Conservation (phyloP, 1,139 yeast genomes). For the Yamadazyma jaroonii region DNA sequence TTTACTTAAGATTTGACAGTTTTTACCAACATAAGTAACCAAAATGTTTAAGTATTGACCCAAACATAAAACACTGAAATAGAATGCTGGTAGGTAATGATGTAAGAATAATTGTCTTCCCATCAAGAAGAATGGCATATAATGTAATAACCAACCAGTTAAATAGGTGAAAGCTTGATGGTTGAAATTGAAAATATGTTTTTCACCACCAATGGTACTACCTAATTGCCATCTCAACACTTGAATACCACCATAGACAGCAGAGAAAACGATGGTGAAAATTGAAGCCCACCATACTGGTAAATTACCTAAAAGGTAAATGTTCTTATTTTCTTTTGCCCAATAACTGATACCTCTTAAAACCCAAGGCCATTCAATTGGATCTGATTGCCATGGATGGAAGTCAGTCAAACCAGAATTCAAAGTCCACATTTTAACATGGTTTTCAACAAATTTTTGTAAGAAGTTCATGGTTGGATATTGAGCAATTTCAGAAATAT, state of each 20-base stretch:
- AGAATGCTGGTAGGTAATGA: conserved; percentile 88
- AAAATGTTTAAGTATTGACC: conserved; percentile 79
- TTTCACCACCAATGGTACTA: conserved; percentile 41
- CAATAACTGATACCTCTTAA: conserved; percentile 94
- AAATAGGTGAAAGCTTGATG: conserved; percentile 64
- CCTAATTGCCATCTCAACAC: conserved; percentile 80
- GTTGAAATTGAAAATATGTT: conserved; percentile 68
- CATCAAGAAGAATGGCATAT: conserved; percentile 87
- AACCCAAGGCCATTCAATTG: conserved; percentile 86
- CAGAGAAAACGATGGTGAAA: conserved; percentile 52
- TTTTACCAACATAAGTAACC: conserved; percentile 40
- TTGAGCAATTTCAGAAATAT: conserved; percentile 36
- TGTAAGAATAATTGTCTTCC: conserved; percentile 91
- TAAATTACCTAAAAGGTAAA: conserved; percentile 89
- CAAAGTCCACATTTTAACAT: conserved; percentile 87
- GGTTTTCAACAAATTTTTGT: conserved; percentile 73
- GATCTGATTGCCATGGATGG: conserved; percentile 86
- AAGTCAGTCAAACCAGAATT: conserved; percentile 82
- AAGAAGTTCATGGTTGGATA: conserved; percentile 65
- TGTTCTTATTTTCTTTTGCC: conserved; percentile 72
- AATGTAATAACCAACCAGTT: conserved; percentile 83
- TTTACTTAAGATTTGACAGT: conserved; percentile 29
- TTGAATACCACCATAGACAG: conserved; percentile 50
- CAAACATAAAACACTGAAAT: conserved; percentile 81
- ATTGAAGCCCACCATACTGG: conserved; percentile 88